Base-by-base conservation (phyloP, 1,284 basidiomycete species). In the Trametes sp. region DNA sequence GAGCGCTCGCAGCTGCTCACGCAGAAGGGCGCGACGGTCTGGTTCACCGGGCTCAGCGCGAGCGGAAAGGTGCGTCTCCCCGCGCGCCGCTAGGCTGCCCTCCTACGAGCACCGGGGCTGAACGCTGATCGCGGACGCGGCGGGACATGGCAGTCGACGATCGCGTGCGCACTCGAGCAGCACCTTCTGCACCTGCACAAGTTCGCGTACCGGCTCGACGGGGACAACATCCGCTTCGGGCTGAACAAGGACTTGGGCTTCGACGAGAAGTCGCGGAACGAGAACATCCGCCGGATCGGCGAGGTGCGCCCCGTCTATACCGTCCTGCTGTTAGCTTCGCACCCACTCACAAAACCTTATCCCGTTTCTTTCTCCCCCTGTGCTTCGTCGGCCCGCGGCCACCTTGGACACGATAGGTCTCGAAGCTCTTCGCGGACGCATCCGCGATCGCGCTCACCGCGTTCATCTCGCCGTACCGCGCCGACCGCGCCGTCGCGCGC, bases 231-330 rank as follows among this genome's bases (percentile, higher is more conserved):
- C 65, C 89, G 97, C 61, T 97, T 98, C 73, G 98, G 98, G 10
- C 82, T 99, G 52, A 99, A 99, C 86, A 98, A 95, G 81, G 97
- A 99, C 74, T 89, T 99, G 53, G 96, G 97, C 1, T 99, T 99
- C 74, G 94, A 96, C 71, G 96, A 96, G 73, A 90, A 90, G 74
- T 96, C 96, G 54, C 87, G 97, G 59, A 94, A 95, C 69, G 97
- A 99, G 81, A 99, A 99, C 79, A 98, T 99, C 74, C 90, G 97
- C 58, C 85, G 97, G 59, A 98, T 99, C 67, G 95, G 96, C 67
- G 98, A 99, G 87, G 96, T 93, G 70, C 59, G 80, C 63, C 19
- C 29, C 16, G 46, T 24, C 33, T 28, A 21, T 13, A 36, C 0
- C 35, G 14, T 45, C 51, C 16, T 53, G 54, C 29, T 24, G 21